Base-by-base conservation (phyloP, 2,329 filamentous ascomycete genomes). In the Aspergillus neotritici region DNA sequence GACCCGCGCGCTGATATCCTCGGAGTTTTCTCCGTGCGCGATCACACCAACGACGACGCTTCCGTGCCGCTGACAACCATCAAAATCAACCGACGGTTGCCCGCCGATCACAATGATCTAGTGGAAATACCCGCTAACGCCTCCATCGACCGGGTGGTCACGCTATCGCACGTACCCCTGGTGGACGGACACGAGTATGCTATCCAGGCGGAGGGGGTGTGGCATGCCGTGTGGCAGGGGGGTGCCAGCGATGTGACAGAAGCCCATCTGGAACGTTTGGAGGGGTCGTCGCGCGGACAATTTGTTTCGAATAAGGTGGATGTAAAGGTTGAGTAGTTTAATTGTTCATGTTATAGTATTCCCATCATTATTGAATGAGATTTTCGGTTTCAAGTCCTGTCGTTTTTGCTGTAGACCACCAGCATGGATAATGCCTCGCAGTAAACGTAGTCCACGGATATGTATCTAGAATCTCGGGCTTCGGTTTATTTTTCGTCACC, bases 221-320 rank as follows among this genome's bases (percentile, higher is more conserved):
- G 65, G 66, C 63, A 65, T 50, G 56, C 57, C 4, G 41, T 67
- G 5, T 68, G 66, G 65, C 47, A 55, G 9, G 45, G 44, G 9
- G 34, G 47, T 8, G 33, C 53, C 34, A 38, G 51, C 1, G 52
- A 58, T 16, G 54, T 64, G 15, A 56, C 56, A 14, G 33, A 31
- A 31, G 43, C 48, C n/a, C 50, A 61, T 32, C 40, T 61, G 12
- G 36, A 48, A n/a, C 37, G 54, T 10, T 34, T 59, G 2, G 40
- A 40, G 3, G 50, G 47, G 17, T 52, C 50, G 11, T 34, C 42
- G n/a, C 42, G 46, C 9, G 56, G 61, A 7, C 46, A 55, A 14
- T 64, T 59, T 44, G 25, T 31, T 7, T 64, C 60, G 1, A 58
- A 64, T 46, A 28, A 42, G 9, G 49, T 43, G 1, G 2, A 36